These are phyloP conservation scores for Melocanna baccifera DNA, from an alignment of 176 grass and related monocot species.

Conservation along the genomic window DNA sequence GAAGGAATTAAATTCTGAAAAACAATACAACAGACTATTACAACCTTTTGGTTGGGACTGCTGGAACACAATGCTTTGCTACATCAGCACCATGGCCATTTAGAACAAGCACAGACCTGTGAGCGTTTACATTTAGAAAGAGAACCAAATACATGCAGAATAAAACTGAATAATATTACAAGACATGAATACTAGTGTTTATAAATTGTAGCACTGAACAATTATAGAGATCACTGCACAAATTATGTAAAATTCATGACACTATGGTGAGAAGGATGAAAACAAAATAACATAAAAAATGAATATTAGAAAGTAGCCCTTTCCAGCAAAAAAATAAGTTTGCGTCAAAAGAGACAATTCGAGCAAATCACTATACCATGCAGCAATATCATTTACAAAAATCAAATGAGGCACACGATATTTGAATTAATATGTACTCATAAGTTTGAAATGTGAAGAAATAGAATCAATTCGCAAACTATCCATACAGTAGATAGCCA, in stretches of 20 bases:
- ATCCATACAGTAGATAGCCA: constrained; percentile 18
- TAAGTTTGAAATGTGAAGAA: background rate
- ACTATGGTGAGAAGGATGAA: background rate
- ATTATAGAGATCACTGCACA: background rate
- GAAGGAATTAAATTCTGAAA: background rate
- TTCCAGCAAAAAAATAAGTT: background rate
- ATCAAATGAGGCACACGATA: constrained; percentile 12
- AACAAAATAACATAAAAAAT: background rate
- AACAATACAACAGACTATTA: constrained; percentile 20
- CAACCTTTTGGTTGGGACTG: constrained; percentile 70
- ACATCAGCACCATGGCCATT: constrained; percentile 90
- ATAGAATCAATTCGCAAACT: constrained; percentile 1
- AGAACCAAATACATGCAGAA: background rate
- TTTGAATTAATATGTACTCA: constrained; percentile 1
- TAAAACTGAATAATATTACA: background rate
- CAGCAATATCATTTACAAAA: background rate
- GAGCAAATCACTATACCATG: background rate
- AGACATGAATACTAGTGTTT: background rate
- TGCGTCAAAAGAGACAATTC: background rate
- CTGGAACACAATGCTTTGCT: constrained; percentile 84
- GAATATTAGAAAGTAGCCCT: constrained; percentile 11
- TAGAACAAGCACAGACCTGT: constrained; percentile 75
- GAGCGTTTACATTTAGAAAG: constrained; percentile 30
- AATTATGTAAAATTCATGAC: background rate
- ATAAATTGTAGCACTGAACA: background rate